Percentiles rank a stretch among this genome's conserved stretches.
These are phyloP conservation scores for Pelargonium citronellum DNA, from an alignment of 441 rosid species.

Conservation along the genomic window DNA sequence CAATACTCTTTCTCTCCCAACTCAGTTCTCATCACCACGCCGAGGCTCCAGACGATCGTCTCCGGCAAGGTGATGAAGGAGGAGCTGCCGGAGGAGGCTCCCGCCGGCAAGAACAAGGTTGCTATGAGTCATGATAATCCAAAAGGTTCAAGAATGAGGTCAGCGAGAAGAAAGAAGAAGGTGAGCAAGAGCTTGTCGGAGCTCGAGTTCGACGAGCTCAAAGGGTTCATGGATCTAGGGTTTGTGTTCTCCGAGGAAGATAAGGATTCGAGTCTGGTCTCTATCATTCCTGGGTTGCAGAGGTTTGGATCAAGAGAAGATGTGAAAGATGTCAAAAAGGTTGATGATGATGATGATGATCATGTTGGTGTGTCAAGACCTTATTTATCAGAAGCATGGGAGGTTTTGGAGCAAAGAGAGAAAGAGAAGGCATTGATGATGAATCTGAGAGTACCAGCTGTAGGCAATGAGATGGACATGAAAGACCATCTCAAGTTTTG, in stretches of 20 bases:
- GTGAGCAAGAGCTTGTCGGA: conserved; percentile 49
- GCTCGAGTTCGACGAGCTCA: conserved; percentile 51
- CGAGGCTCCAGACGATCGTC: conserved; percentile 41
- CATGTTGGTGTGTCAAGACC: conserved; percentile 36
- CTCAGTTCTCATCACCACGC: conserved; percentile 31
- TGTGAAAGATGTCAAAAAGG: neutral
- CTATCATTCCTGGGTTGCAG: conserved; percentile 52
- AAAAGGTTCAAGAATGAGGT: neutral
- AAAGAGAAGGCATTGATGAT: conserved; percentile 36
- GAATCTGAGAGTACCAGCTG: conserved; percentile 55
- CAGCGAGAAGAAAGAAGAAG: conserved; percentile 12
- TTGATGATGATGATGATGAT: neutral
- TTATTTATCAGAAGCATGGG: conserved; percentile 86
- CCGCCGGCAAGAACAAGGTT: conserved; percentile 2
- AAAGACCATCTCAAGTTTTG: conserved; percentile 61
- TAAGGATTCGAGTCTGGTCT: conserved; percentile 39
- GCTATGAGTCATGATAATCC: neutral
- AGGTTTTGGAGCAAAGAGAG: conserved; percentile 26
- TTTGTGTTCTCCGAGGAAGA: conserved; percentile 61
- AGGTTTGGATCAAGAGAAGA: conserved; percentile 28
- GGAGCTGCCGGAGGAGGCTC: too few relatives aligned
- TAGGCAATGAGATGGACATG: conserved; percentile 47
- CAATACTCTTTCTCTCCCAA: conserved; percentile 33
- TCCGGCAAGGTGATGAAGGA: conserved; percentile 34
- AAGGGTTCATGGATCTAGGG: conserved; percentile 66